Evolutionary conservation across 257 asterid genomes (phyloP).

Genomic region (Plantago major): DNA sequence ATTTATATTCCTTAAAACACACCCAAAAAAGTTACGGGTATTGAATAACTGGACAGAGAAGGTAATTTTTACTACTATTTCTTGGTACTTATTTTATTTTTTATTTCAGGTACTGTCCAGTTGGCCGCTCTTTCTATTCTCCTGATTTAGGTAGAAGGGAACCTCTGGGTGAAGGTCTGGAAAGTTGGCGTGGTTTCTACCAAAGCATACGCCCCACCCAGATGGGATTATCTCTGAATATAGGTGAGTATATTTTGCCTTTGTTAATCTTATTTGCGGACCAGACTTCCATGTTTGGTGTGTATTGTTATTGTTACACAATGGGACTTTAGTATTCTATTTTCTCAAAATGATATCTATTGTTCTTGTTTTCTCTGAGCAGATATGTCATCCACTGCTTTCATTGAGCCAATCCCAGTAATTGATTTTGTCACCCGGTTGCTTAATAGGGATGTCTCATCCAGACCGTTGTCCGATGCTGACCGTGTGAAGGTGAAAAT

Average conservation of each 20-base stretch:
- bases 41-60: too few relatives aligned
- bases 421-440: conserved; percentile 82
- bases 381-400: conserved; percentile 99
- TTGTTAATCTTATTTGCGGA: neutral
- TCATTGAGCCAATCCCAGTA: conserved; percentile 91
- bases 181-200: conserved; percentile 97
- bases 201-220: conserved; percentile 98
- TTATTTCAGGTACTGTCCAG: conserved; percentile 56
- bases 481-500: conserved; percentile 82
- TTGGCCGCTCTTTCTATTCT: conserved; percentile 85
- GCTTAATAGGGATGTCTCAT: conserved; percentile 66
- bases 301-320: neutral
- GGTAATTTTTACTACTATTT: neutral
- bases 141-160: conserved; percentile 72
- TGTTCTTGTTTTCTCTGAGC: conserved; percentile 19
- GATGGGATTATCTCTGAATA: conserved; percentile 90
- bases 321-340: too few relatives aligned
- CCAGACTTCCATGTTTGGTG: neutral
- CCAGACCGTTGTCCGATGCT: conserved; percentile 84
- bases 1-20: too few relatives aligned
- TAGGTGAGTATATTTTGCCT: conserved; percentile 41
- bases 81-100: conserved; percentile 8
- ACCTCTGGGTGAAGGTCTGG: conserved; percentile 90
- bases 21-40: too few relatives aligned
- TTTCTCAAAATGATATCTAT: neutral